These are phyloP conservation scores for Scedosporium aurantiacum DNA, from an alignment of 2,329 filamentous ascomycete genomes.

Conservation along the genomic window DNA sequence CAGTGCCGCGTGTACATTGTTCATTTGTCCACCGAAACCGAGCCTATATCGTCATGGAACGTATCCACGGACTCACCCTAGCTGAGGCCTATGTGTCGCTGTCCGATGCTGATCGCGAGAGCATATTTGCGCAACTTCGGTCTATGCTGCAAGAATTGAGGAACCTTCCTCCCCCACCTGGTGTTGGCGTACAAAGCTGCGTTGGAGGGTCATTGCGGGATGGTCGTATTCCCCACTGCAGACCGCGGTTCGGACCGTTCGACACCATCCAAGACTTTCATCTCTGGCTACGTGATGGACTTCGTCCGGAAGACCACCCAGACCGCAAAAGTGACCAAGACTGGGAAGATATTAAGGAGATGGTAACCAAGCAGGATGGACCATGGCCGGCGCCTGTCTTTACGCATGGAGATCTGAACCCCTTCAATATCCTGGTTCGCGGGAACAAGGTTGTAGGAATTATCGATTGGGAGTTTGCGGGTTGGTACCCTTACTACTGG, in stretches of 20 bases:
- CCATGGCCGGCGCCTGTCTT: slow-evolving; percentile 27
- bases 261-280: slow-evolving; percentile 20
- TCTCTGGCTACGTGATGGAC: slow-evolving; percentile 17
- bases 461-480: slow-evolving; percentile 23
- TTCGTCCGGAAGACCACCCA: slow-evolving; percentile 14
- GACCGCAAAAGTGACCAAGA: slow-evolving; percentile 13
- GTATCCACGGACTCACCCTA: slow-evolving; percentile 16
- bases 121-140: background rate
- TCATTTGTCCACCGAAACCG: slow-evolving; percentile 24
- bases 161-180: slow-evolving; percentile 11
- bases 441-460: slow-evolving; percentile 32
- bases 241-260: slow-evolving; percentile 21
- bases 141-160: slow-evolving; percentile 5
- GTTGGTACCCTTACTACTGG: slow-evolving; percentile 23
- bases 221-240: slow-evolving; percentile 13
- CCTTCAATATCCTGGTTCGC: slow-evolving; percentile 29
- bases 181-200: slow-evolving; percentile 14
- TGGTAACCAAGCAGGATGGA: slow-evolving; percentile 23
- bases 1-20: background rate
- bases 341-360: slow-evolving; percentile 18
- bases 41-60: slow-evolving; percentile 36
- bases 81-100: slow-evolving; percentile 10
- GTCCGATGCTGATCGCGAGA: background rate
- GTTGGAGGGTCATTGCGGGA: slow-evolving; percentile 17
- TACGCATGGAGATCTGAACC: slow-evolving; percentile 34